A percentile compares a stretch with the other conserved stretches of the same genome.
Evolutionary conservation across 306 rosid genomes (phyloP).

Genomic region (Citrullus amarus): DNA sequence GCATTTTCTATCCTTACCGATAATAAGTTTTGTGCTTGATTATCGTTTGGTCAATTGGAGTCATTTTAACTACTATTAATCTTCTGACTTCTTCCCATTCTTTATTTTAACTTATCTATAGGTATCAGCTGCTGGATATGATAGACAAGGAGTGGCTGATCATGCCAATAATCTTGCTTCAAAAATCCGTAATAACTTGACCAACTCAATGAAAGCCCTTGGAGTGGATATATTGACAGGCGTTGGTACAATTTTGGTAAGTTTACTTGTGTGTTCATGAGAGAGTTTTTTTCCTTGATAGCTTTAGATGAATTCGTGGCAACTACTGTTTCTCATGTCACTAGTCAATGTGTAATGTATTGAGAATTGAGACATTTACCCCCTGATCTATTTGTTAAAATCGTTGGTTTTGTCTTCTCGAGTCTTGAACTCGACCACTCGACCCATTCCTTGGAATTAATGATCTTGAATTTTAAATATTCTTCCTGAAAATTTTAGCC

Average conservation of each 20-base stretch:
- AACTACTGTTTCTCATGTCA: not conserved
- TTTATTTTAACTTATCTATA: conserved; percentile 8
- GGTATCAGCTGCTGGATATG: conserved; percentile 83
- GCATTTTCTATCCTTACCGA: not conserved
- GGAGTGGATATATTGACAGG: conserved; percentile 96
- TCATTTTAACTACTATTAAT: not conserved
- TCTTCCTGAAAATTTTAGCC: not conserved
- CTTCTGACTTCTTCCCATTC: conserved; percentile 7
- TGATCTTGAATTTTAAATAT: not conserved
- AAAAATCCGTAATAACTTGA: conserved; percentile 76
- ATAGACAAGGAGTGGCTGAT: conserved; percentile 97
- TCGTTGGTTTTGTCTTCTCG: not conserved
- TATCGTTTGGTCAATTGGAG: not conserved
- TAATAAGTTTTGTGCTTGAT: not conserved
- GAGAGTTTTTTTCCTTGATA: not conserved
- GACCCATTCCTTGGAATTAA: not conserved
- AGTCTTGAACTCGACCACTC: not conserved
- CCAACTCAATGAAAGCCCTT: conserved; percentile 85
- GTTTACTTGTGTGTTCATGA: conserved; percentile 4
- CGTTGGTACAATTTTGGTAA: conserved; percentile 74
- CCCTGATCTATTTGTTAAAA: not conserved
- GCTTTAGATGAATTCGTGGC: not conserved
- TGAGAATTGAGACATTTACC: not conserved
- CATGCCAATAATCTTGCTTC: conserved; percentile 96
- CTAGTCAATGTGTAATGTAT: not conserved